Evolutionary conservation across 768 basidiomycete genomes (phyloP).

Genomic region (Mycena polygramma): DNA sequence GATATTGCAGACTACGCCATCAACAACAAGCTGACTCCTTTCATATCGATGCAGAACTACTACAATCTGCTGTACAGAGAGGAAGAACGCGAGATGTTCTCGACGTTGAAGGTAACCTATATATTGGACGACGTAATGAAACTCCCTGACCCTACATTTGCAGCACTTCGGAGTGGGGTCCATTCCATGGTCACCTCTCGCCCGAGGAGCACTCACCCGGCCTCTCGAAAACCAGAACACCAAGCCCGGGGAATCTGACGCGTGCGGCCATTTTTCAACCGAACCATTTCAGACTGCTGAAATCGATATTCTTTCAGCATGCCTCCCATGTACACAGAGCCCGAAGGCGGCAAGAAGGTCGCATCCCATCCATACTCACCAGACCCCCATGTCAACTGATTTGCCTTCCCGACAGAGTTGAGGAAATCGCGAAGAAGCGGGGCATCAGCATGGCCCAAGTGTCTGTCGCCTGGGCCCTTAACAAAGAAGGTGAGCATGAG

Average conservation of each 20-base stretch:
- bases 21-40: conserved; percentile 66
- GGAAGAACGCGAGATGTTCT: conserved; percentile 76
- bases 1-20: conserved; percentile 66
- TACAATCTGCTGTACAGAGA: conserved; percentile 74
- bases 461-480: conserved; percentile 64
- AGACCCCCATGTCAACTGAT: background rate
- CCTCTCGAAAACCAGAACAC: conserved; percentile 52
- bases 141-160: too few relatives aligned
- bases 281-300: background rate
- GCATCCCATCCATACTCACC: background rate
- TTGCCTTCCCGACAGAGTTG: conserved; percentile 54
- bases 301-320: conserved; percentile 1
- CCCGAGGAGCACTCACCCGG: conserved; percentile 61
- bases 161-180: conserved; percentile 66
- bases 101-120: conserved; percentile 60
- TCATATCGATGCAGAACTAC: conserved; percentile 81
- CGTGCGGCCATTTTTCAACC: conserved; percentile 38
- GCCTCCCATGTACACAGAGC: conserved; percentile 32
- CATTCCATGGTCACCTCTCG: conserved; percentile 74
- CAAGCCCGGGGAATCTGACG: conserved; percentile 52
- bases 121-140: background rate
- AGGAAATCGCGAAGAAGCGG: conserved; percentile 66
- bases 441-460: conserved; percentile 71
- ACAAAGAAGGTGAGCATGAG: conserved; percentile 50
- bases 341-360: conserved; percentile 29